Percentiles rank a stretch among this genome's conserved stretches.
Evolutionary conservation across 768 basidiomycete species (phyloP).

Genomic region (Boletus barrowsii): DNA sequence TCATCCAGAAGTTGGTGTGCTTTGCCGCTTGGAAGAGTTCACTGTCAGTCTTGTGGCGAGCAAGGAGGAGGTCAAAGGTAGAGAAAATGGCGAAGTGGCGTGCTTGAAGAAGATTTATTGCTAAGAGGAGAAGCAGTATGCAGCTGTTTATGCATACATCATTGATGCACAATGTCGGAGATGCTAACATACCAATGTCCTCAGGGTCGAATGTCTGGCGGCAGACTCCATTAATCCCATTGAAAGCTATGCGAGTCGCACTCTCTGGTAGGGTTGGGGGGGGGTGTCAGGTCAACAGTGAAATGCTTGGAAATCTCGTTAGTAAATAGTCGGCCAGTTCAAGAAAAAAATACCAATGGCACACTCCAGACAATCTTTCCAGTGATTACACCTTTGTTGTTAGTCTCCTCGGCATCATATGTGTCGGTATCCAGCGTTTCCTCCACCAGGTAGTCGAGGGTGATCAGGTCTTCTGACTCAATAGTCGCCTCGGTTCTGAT

Average conservation of each 20-base stretch:
- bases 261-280: neutral
- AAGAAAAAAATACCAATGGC: neutral
- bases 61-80: neutral
- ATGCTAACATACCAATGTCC: neutral
- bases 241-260: too few relatives aligned
- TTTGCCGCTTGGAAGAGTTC: neutral
- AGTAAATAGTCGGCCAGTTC: too few relatives aligned
- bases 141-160: neutral
- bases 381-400: too few relatives aligned
- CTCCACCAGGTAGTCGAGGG: neutral
- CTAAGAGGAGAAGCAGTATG: neutral
- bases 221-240: too few relatives aligned
- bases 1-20: slow-evolving; percentile 28
- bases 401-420: too few relatives aligned
- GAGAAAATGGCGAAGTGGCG: neutral
- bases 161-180: neutral
- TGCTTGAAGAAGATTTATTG: too few relatives aligned
- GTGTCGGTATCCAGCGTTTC: too few relatives aligned
- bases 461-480: neutral
- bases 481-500: neutral
- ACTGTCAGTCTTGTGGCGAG: too few relatives aligned
- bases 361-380: neutral
- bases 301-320: neutral
- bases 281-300: neutral
- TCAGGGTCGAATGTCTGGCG: neutral